These are phyloP conservation scores for Agaricus blazei DNA, from an alignment of 768 basidiomycete species.

Conservation along the genomic window DNA sequence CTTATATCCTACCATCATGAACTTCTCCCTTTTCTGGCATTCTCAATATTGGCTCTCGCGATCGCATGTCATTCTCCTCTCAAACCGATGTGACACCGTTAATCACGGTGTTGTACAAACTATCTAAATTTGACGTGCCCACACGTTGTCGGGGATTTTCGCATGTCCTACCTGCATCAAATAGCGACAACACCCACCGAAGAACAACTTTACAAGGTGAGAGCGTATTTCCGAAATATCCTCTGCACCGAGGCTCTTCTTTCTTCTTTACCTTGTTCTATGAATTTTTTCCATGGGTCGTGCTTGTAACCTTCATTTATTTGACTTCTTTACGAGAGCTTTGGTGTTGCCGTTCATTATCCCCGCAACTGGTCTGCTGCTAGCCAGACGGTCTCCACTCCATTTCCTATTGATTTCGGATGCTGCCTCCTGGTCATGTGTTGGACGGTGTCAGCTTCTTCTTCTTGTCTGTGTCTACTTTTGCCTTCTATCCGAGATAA, in stretches of 20 bases:
- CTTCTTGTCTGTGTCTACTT: background rate
- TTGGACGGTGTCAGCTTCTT: constrained; percentile 2
- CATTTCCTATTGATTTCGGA: background rate
- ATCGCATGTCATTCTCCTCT: constrained; percentile 1
- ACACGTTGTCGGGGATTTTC: constrained; percentile 4
- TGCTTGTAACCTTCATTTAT: background rate
- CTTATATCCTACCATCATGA: background rate
- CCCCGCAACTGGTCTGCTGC: background rate
- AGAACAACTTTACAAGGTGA: constrained; percentile 50
- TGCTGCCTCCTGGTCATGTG: background rate
- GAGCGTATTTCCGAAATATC: constrained; percentile 10
- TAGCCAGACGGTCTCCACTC: background rate
- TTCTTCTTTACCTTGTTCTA: constrained; percentile 8
- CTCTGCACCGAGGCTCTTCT: background rate
- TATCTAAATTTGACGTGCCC: background rate
- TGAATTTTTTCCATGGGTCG: background rate
- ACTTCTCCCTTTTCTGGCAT: background rate
- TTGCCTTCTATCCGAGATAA: constrained; percentile 8
- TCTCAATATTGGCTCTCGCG: background rate
- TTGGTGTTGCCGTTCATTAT: background rate
- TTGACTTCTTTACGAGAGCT: background rate
- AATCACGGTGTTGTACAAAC: constrained; percentile 5
- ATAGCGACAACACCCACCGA: constrained; percentile 48
- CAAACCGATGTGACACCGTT: constrained; percentile 3
- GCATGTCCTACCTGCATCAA: constrained; percentile 12